phyloP scores from a whole-genome alignment of 176 grass and related monocot species.

The Paspalum notatum region DNA sequence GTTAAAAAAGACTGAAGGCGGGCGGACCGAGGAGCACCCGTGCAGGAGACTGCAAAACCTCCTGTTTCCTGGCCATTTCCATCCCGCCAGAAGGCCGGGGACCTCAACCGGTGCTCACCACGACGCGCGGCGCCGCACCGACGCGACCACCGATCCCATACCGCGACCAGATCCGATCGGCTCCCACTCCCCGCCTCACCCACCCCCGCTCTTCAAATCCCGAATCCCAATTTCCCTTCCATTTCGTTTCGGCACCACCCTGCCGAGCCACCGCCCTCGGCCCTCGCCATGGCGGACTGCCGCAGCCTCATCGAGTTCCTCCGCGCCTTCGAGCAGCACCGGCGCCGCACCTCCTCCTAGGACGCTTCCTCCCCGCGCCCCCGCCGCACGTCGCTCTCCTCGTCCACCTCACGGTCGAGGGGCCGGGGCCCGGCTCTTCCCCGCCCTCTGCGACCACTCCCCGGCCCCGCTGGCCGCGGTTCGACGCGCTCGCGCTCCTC shows the following conservation, averaged over 20 bases:
- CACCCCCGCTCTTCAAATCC: conserved; percentile 8
- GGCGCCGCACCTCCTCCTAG: conserved; percentile 15
- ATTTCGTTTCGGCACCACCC: conserved; percentile 1
- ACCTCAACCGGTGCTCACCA: neutral
- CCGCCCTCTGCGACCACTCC: conserved; percentile 68
- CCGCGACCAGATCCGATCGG: neutral
- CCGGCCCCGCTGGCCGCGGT: conserved; percentile 63
- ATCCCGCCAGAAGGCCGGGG: too few relatives aligned
- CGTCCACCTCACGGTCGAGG: conserved; percentile 24
- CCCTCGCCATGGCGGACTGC: conserved; percentile 74
- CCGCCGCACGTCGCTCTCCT: conserved; percentile 33
- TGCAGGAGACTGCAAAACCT: too few relatives aligned
- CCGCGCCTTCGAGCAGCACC: conserved; percentile 75
- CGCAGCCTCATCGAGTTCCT: conserved; percentile 93
- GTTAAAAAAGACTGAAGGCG: too few relatives aligned
- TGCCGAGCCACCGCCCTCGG: neutral
- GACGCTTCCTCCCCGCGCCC: conserved; percentile 27
- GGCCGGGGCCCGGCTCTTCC: conserved; percentile 43
- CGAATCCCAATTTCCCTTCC: conserved; percentile 20
- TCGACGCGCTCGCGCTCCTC: conserved; percentile 61
- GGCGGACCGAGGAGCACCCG: too few relatives aligned
- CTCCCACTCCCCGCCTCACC: neutral
- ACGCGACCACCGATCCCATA: conserved; percentile 2
- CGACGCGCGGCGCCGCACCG: neutral
- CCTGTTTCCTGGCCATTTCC: too few relatives aligned